Base-by-base conservation (phyloP, 2,329 filamentous ascomycete genomes). In the Emmonsiellopsis sp. region DNA sequence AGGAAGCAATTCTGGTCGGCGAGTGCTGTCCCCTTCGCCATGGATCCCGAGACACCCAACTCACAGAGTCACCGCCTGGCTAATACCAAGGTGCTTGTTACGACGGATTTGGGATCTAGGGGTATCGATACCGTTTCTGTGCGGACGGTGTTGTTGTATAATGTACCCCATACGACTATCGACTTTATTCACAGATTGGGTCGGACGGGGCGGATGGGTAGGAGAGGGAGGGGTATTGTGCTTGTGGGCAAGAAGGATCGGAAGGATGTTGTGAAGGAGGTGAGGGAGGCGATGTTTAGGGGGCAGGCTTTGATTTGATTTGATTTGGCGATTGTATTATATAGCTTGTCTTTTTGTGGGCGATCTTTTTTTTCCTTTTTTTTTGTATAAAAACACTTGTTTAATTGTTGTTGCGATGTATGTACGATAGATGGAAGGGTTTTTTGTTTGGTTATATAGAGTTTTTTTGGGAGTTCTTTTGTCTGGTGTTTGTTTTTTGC, bases 121-220 rank as follows among this genome's bases (percentile, higher is more conserved):
- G 93, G 93, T 58, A 95, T 98, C 62, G 93, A 98, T 69, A 98
- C 93, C 0, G 73, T 96, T 32, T 86, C 89, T 15, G 92, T 97
- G 15, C 81, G 88, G 54, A 89, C 95, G 61, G 93, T 98, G 51
- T 85, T 98, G 52, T 74, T 98, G 30, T 97, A 95, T 69, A 90
- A 98, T 67, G 92, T 98, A n/a, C 93, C 93, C 4, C 92, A 97
- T 67, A 95, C 89, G 0, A 95, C 90, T 0, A 94, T 98, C 56
- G 94, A 98, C 70, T 98, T 98, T 64, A 96, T 98, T 64, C 94
- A 98, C 70, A 86, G 94, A 13, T 81, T 97, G 4, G 93, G 93
- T 13, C 81, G 93, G 54, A 89, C 93, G 1, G 93, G 93, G 0
- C 82, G 93, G 35, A 97, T 97, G 89, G 90, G 90, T 2, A 81